Evolutionary conservation across 768 basidiomycete species (phyloP).

Genomic region (Chlorophyllum brunneum): DNA sequence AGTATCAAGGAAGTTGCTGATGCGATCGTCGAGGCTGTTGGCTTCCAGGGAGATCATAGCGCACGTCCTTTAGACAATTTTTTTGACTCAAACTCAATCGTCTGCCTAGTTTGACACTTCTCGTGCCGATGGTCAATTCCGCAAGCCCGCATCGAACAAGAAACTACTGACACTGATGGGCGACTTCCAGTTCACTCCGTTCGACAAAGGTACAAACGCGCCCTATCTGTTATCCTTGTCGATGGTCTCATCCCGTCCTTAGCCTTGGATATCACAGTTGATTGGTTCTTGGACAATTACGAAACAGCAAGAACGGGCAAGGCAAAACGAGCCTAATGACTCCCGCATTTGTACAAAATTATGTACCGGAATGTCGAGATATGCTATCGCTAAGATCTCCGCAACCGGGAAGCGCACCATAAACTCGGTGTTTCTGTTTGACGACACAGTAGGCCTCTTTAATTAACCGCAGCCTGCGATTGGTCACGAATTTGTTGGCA

Average conservation of each 20-base stretch:
- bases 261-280: conserved; percentile 76
- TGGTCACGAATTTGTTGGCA: neutral
- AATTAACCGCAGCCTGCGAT: neutral
- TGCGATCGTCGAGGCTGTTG: conserved; percentile 82
- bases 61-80: conserved; percentile 35
- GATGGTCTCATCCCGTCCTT: conserved; percentile 11
- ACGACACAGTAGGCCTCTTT: too few relatives aligned
- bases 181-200: conserved; percentile 88
- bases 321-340: neutral
- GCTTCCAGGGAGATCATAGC: conserved; percentile 72
- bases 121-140: conserved; percentile 89
- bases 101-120: conserved; percentile 73
- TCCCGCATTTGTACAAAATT: neutral
- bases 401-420: neutral
- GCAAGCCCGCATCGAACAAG: conserved; percentile 93
- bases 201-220: conserved; percentile 60
- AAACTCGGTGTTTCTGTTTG: neutral
- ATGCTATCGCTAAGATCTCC: neutral
- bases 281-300: conserved; percentile 88
- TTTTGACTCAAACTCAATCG: neutral
- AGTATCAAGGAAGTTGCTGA: conserved; percentile 89
- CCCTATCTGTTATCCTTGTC: neutral
- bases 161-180: conserved; percentile 77
- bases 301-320: conserved; percentile 59
- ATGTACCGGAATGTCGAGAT: neutral